A percentile compares a stretch with the other conserved stretches of the same genome.
These are phyloP conservation scores for Thelonectria discophora DNA, from an alignment of 2,329 filamentous ascomycete species.

Conservation along the genomic window DNA sequence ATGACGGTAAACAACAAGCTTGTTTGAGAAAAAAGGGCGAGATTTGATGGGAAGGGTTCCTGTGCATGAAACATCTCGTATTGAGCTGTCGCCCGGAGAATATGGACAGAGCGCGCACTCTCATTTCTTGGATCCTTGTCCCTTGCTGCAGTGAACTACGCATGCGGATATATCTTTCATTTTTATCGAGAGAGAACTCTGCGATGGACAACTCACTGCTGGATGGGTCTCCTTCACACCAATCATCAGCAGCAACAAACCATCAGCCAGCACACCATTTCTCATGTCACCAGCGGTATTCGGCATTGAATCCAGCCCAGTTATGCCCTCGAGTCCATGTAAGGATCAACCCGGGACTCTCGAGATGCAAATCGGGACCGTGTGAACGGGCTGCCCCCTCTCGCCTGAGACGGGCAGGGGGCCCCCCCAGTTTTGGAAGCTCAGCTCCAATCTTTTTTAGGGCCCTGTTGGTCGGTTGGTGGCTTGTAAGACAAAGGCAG, in stretches of 20 bases:
- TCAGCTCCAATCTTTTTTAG: not conserved
- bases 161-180: not conserved
- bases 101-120: not conserved
- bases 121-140: not conserved
- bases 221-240: not conserved
- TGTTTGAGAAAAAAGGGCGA: not conserved
- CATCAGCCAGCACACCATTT: no score
- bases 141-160: not conserved
- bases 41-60: not conserved
- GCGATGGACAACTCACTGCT: not conserved
- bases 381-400: constrained; percentile 11
- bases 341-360: no score
- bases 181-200: not conserved
- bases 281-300: not conserved
- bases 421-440: no score
- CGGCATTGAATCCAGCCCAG: not conserved
- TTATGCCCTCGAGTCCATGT: not conserved
- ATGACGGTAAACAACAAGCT: not conserved
- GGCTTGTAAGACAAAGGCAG: not conserved
- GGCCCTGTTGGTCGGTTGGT: not conserved
- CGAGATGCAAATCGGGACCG: not conserved
- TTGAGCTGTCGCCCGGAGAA: not conserved
- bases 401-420: constrained; percentile 16
- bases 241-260: not conserved
- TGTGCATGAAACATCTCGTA: not conserved